Conservation (phyloP, 495 filamentous ascomycete species). For the Parathielavia appendiculata region DNA sequence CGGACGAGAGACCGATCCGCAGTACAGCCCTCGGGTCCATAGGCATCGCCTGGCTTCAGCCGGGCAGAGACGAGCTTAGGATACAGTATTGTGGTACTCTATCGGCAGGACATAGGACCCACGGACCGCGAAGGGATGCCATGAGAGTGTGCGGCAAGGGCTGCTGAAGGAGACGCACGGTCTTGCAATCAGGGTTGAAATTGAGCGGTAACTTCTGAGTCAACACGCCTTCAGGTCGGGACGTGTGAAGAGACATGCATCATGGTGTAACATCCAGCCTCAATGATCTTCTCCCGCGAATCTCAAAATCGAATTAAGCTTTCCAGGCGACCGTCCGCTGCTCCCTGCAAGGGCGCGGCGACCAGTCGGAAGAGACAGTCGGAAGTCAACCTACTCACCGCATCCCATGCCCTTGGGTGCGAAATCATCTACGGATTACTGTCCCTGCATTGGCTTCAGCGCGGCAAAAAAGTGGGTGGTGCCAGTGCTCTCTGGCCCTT, state of each 20-base stretch:
- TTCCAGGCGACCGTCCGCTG: slow-evolving; percentile 14
- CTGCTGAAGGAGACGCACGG: slow-evolving; percentile 21
- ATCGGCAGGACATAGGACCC: background rate
- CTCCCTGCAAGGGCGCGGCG: slow-evolving; percentile 2
- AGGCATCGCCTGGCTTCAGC: background rate
- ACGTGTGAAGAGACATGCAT: slow-evolving; percentile 9
- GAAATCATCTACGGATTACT: slow-evolving; percentile 3
- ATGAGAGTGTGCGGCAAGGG: background rate
- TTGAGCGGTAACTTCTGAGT: background rate
- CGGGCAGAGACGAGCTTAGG: background rate
- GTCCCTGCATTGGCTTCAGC: slow-evolving; percentile 9
- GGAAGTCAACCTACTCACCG: slow-evolving; percentile 8
- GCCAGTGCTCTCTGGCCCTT: background rate
- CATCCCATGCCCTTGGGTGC: background rate
- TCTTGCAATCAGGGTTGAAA: slow-evolving; percentile 22
- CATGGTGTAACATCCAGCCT: slow-evolving; percentile 12
- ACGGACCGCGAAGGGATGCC: background rate
- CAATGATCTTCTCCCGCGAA: slow-evolving; percentile 15
- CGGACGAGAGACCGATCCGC: background rate
- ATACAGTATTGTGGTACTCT: background rate
- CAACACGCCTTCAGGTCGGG: background rate
- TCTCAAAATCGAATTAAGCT: slow-evolving; percentile 16
- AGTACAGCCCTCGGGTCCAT: slow-evolving; percentile 5
- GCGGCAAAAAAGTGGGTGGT: background rate
- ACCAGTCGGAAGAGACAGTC: background rate